Base-by-base conservation (phyloP, 352 stramenopile species). In the Pythium scleroteichum region DNA sequence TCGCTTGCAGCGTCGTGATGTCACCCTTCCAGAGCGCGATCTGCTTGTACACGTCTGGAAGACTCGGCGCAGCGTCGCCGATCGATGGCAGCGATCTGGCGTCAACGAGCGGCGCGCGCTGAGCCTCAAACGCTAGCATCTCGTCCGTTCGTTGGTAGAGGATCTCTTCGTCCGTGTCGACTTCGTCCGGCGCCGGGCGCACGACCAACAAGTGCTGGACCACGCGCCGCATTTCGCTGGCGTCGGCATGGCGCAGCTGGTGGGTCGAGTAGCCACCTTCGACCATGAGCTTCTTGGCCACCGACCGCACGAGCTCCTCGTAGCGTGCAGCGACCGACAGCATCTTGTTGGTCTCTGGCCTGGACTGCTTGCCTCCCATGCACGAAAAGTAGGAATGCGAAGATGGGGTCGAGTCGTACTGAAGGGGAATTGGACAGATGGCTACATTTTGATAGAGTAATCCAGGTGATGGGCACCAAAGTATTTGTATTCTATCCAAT, bases 21-120 rank as follows among this genome's bases (percentile, higher is more conserved):
- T 88, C 80, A 0, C 80, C 78, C 27, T 89, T 81, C 75, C 74
- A 90, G 4, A 92, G 61, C 16, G 69, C 49, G 32, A 87, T 73
- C 52, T 82, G 75, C 4, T 49, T 26, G 32, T 41, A 60, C 32
- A 51, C 35, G 1, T 20, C 8, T 47, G 29, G 12, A 3, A 19
- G 10, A 26, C 13, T 10, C 10, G 16, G 17, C 7, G 32, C 20
- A 23, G 41, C 39, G 5, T 24, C 22, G 4, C 44, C 17, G 8
- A 64, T 39, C 6, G 47, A 13, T 7, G 56, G 56, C 35, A 64
- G 46, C 35, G 17, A 19, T 2, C 20, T 48, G 19, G 56, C 39
- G 19, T 58, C 38, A 23, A 64, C 56, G 13, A 57, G 24, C 13
- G 48, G 24, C 16, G n/a, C 29, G 10, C 56, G 56, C n/a, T 35